A percentile compares a stretch with the other conserved stretches of the same genome.
Evolutionary conservation across 345 rosid genomes (phyloP).

Genomic region (Jatropha curcas): DNA sequence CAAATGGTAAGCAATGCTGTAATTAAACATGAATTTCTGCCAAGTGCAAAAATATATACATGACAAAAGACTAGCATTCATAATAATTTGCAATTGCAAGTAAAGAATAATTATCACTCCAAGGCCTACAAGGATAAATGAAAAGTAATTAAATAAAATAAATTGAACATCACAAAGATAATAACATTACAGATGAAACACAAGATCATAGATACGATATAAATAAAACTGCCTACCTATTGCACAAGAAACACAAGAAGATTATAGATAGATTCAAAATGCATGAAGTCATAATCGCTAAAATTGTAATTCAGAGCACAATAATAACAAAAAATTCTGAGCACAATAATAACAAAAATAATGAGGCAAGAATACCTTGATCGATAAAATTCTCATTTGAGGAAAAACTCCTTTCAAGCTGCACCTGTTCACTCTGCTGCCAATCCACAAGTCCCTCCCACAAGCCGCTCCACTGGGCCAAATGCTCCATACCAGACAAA

Average conservation of each 20-base stretch:
- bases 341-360: neutral
- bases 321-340: too few relatives aligned
- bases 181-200: neutral
- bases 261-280: neutral
- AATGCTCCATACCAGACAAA: slow-evolving; percentile 22
- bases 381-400: slow-evolving; percentile 31
- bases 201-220: neutral
- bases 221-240: neutral
- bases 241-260: neutral
- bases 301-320: too few relatives aligned
- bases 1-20: neutral
- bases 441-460: slow-evolving; percentile 37
- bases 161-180: neutral
- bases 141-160: neutral
- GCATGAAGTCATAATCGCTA: too few relatives aligned
- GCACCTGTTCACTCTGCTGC: slow-evolving; percentile 26
- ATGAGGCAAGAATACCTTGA: slow-evolving; percentile 37
- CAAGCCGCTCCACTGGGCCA: slow-evolving; percentile 29
- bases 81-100: neutral
- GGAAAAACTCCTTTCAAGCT: slow-evolving; percentile 28
- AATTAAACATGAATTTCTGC: neutral
- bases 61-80: neutral
- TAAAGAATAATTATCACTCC: neutral
- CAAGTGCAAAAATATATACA: neutral
- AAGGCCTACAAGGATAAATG: neutral